Conservation (phyloP, 2,329 filamentous ascomycete species). For the Chrysosphaeria jannelii region DNA sequence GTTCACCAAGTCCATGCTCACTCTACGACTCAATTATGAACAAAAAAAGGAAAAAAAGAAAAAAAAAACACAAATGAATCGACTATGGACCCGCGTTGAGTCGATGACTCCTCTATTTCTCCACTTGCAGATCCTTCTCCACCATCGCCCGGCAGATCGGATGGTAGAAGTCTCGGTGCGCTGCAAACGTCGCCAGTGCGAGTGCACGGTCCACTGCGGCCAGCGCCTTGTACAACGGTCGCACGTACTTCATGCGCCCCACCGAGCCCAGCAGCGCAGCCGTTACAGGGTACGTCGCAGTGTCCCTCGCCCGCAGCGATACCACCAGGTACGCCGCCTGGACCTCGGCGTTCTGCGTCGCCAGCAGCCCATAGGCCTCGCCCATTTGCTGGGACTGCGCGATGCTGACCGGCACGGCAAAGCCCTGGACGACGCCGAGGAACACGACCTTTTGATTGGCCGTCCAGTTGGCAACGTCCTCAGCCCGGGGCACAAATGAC, state of each 20-base stretch:
- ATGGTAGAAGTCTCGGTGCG: slow-evolving; percentile 80
- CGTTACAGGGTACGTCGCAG: slow-evolving; percentile 35
- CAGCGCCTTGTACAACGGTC: slow-evolving; percentile 52
- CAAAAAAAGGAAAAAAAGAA: too few relatives aligned
- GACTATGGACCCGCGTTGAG: too few relatives aligned
- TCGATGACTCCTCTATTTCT: too few relatives aligned
- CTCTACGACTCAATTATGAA: too few relatives aligned
- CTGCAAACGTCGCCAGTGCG: slow-evolving; percentile 57
- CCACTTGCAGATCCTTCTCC: slow-evolving; percentile 53
- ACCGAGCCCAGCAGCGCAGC: slow-evolving; percentile 51
- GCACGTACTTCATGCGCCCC: slow-evolving; percentile 90
- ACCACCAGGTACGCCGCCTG: slow-evolving; percentile 53
- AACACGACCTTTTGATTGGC: slow-evolving; percentile 84
- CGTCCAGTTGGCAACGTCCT: slow-evolving; percentile 44
- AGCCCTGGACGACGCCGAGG: slow-evolving; percentile 46
- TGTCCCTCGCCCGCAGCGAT: slow-evolving; percentile 43
- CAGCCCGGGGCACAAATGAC: slow-evolving; percentile 30
- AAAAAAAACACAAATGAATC: too few relatives aligned
- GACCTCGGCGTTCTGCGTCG: slow-evolving; percentile 67
- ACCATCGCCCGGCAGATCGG: slow-evolving; percentile 72
- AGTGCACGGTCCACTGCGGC: slow-evolving; percentile 43
- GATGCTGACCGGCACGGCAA: slow-evolving; percentile 28
- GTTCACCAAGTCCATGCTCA: too few relatives aligned
- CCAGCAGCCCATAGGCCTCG: slow-evolving; percentile 37
- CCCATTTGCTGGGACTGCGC: slow-evolving; percentile 44